Percentiles rank a stretch among this genome's conserved stretches.
Evolutionary conservation across 108 stramenopile species (phyloP).

Genomic region (Bacterosira constricta): DNA sequence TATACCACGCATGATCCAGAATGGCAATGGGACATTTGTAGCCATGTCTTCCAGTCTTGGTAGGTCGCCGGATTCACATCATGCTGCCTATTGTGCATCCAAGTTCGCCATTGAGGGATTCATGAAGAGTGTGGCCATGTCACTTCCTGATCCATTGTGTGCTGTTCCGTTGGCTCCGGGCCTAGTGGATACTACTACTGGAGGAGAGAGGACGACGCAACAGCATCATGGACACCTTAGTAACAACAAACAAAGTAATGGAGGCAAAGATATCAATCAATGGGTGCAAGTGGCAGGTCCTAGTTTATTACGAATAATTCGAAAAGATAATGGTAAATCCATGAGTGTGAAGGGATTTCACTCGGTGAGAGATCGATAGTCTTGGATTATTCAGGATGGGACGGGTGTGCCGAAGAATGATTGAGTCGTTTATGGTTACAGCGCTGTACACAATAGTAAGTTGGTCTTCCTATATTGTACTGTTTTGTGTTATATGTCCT

Average conservation of each 20-base stretch:
- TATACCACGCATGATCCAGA: conserved; percentile 5
- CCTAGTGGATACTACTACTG: not conserved
- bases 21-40: conserved; percentile 7
- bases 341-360: no score
- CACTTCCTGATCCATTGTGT: not conserved
- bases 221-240: not conserved
- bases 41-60: conserved; percentile 17
- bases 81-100: conserved; percentile 13
- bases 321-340: conserved; percentile 8
- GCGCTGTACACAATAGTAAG: no score
- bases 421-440: no score
- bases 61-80: not conserved
- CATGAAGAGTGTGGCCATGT: conserved; percentile 17
- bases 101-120: conserved; percentile 8
- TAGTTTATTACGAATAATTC: conserved; percentile 1
- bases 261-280: not conserved
- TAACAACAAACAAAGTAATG: not conserved
- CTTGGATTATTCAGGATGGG: no score
- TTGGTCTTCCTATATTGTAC: no score
- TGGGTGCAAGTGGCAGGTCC: conserved; percentile 16
- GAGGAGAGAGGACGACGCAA: not conserved
- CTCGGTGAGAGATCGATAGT: no score
- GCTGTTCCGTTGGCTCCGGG: conserved; percentile 11
- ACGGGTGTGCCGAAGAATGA: no score
- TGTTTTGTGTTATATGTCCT: no score